These are phyloP conservation scores for Hypoxylon sp. DNA, from an alignment of 2,329 filamentous ascomycete species.

Conservation along the genomic window DNA sequence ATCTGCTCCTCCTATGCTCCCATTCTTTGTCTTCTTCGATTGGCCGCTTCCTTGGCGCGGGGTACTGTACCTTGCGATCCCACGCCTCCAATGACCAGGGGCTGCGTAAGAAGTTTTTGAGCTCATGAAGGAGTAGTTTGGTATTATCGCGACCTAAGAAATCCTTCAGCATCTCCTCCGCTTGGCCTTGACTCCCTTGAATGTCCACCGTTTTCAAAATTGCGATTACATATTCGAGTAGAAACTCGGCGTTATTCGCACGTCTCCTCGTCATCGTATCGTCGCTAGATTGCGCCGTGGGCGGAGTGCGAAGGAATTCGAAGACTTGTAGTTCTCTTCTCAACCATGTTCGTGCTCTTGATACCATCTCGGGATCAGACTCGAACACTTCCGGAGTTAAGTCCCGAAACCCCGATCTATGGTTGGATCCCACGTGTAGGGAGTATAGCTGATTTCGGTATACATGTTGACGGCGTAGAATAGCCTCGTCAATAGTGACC, in stretches of 20 bases:
- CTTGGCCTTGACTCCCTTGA: constrained; percentile 82
- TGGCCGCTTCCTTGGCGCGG: constrained; percentile 35
- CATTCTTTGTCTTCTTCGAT: constrained; percentile 18
- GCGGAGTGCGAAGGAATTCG: constrained; percentile 71
- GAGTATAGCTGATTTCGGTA: constrained; percentile 82
- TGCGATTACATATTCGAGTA: constrained; percentile 88
- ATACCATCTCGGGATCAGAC: constrained; percentile 76
- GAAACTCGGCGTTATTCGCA: constrained; percentile 82
- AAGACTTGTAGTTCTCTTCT: constrained; percentile 89
- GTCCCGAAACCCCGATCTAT: constrained; percentile 81
- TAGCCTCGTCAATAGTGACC: constrained; percentile 52
- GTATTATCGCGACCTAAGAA: constrained; percentile 83
- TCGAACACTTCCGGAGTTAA: constrained; percentile 78
- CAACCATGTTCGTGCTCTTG: constrained; percentile 84
- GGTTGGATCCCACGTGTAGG: constrained; percentile 85
- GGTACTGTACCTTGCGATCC: constrained; percentile 85
- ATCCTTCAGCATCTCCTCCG: constrained; percentile 83
- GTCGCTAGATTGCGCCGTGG: constrained; percentile 43
- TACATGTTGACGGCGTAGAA: constrained; percentile 77
- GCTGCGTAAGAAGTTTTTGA: constrained; percentile 86
- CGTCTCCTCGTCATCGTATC: constrained; percentile 58
- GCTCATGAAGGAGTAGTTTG: constrained; percentile 85
- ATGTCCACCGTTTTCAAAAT: constrained; percentile 87
- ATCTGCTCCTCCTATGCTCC: constrained; percentile 1
- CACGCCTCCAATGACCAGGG: constrained; percentile 83